Evolutionary conservation across 1,139 yeast species (phyloP).

Genomic region (Candida labiduridarum): DNA sequence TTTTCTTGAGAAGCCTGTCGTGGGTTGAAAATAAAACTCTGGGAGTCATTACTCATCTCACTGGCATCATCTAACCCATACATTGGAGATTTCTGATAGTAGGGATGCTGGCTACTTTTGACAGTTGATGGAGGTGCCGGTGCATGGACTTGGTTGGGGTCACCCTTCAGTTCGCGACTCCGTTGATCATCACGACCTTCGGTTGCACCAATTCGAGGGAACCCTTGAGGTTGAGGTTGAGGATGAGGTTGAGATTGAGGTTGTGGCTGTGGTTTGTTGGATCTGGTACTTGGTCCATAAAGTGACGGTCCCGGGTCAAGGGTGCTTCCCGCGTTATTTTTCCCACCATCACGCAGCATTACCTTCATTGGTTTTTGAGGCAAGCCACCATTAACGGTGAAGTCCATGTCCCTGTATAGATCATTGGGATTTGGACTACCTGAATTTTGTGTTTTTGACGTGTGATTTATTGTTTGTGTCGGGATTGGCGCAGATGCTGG

Average conservation of each 20-base stretch:
- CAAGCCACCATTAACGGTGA: constrained; percentile 46
- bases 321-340: not conserved
- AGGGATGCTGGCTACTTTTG: constrained; percentile 18
- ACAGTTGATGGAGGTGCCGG: not conserved
- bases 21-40: constrained; percentile 32
- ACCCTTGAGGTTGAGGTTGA: not conserved
- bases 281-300: constrained; percentile 1
- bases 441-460: constrained; percentile 3
- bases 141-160: not conserved
- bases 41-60: constrained; percentile 26
- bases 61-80: constrained; percentile 10
- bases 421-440: constrained; percentile 14
- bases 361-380: constrained; percentile 49
- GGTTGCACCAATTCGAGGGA: not conserved
- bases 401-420: constrained; percentile 40
- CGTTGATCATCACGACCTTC: not conserved
- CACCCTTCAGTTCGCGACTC: not conserved
- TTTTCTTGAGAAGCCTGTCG: constrained; percentile 20
- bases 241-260: not conserved
- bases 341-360: constrained; percentile 18
- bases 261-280: constrained; percentile 2
- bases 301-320: constrained; percentile 8
- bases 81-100: constrained; percentile 16
- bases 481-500: constrained; percentile 8
- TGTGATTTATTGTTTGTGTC: not conserved